These are phyloP conservation scores for Leccinum pallidistipes DNA, from an alignment of 1,284 basidiomycete genomes.

Conservation along the genomic window DNA sequence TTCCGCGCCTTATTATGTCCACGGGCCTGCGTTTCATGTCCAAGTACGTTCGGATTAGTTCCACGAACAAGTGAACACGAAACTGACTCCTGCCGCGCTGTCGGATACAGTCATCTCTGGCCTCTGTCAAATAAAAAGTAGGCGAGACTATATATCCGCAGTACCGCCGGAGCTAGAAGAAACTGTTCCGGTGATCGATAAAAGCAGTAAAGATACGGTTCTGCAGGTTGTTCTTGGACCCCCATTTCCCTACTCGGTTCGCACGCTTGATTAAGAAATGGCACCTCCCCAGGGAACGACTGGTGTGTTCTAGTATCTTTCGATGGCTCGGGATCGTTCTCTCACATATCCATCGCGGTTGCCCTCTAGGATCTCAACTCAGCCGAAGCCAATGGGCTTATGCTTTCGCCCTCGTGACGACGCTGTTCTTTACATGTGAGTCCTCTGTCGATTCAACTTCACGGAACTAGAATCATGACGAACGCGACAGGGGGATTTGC, in stretches of 20 bases:
- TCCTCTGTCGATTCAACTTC: constrained; percentile 18
- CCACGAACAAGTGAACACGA: background rate
- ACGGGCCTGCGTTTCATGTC: background rate
- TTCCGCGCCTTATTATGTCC: constrained; percentile 1
- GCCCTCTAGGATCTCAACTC: constrained; percentile 45
- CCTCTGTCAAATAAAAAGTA: background rate
- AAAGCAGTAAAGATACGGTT: constrained; percentile 14
- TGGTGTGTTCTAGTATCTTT: constrained; percentile 28
- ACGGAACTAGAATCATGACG: background rate
- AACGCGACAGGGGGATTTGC: constrained; percentile 61
- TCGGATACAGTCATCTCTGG: background rate
- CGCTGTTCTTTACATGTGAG: constrained; percentile 80
- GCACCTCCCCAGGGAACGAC: constrained; percentile 38
- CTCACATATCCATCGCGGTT: background rate
- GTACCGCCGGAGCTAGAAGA: constrained; percentile 4
- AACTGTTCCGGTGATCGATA: constrained; percentile 12
- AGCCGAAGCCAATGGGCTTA: constrained; percentile 48
- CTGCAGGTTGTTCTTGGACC: constrained; percentile 5
- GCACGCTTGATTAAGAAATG: constrained; percentile 19
- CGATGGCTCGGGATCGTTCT: background rate
- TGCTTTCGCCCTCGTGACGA: constrained; percentile 73
- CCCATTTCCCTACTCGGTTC: constrained; percentile 8
- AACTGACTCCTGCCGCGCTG: background rate
- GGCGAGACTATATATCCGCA: constrained; percentile 7
- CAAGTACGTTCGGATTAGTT: background rate